A percentile compares a stretch with the other conserved stretches of the same genome.
These are phyloP conservation scores for Monosporascus sp. DNA, from an alignment of 2,329 filamentous ascomycete genomes.

Conservation along the genomic window DNA sequence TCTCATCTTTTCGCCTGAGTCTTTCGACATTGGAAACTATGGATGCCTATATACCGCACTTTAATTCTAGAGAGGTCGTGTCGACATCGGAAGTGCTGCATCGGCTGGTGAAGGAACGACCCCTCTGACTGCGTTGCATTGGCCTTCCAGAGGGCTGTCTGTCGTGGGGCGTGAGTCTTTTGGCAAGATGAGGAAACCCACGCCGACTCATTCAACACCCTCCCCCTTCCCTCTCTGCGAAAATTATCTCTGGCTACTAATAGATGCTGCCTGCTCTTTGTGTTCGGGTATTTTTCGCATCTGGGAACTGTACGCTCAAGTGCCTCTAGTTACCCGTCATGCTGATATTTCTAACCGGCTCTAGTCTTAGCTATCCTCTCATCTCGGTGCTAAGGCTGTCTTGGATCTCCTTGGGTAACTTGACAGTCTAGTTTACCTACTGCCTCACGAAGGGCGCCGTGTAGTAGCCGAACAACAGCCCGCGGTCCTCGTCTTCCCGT, in stretches of 20 bases:
- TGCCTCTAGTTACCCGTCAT: slow-evolving; percentile 9
- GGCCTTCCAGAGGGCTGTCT: too few relatives aligned
- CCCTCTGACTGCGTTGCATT: too few relatives aligned
- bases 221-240: too few relatives aligned
- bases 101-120: too few relatives aligned
- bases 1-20: too few relatives aligned
- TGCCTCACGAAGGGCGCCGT: slow-evolving; percentile 23
- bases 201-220: too few relatives aligned
- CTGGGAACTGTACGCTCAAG: slow-evolving; percentile 9
- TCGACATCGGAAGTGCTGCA: too few relatives aligned
- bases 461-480: slow-evolving; percentile 29
- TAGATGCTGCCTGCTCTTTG: neutral
- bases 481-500: slow-evolving; percentile 25
- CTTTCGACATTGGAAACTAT: too few relatives aligned
- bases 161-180: too few relatives aligned
- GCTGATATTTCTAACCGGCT: slow-evolving; percentile 9
- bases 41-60: too few relatives aligned
- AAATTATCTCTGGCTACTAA: neutral
- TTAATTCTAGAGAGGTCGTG: too few relatives aligned
- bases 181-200: too few relatives aligned
- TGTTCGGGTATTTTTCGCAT: neutral
- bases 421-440: slow-evolving; percentile 28
- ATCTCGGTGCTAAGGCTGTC: slow-evolving; percentile 17
- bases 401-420: slow-evolving; percentile 22
- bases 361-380: slow-evolving; percentile 23